Evolutionary conservation across 208 protist genomes (phyloP), one percentile per base, ranked within the genome.

Genomic region (Trypanosoma caninum): DNA sequence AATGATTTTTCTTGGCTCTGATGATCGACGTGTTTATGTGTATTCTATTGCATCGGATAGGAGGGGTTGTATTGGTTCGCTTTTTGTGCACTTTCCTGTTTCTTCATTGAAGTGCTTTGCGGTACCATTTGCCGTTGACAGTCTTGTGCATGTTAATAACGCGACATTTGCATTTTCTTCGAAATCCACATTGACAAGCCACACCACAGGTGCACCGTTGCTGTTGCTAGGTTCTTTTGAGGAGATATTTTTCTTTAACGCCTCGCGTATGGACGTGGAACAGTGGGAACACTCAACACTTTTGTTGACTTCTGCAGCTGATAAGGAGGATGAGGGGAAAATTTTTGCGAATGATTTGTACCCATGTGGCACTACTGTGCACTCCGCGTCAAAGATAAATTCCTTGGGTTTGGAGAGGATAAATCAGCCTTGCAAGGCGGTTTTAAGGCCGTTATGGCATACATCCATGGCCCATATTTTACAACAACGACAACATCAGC

Each of bases 21-120:
- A 76, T 30, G 87, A 96, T 59, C 55, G 80, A 3, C 83, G 78
- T 16, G 65, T 96, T 37, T 96, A 96, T 64, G 78, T 84, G 0
- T 96, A 96, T 66, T 74, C 72, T 18, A 28, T 92, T 35, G 23
- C 40, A 20, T 3, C n/a, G 10, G 66, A 23, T 16, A 82, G 89
- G n/a, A n/a, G n/a, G 0, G 61, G 48, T 20, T 90, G 84, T 56
- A 56, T 92, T 46, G 60, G 82, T 7, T 88, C 80, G 14, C 48
- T 95, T 40, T 93, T 88, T 59, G 35, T 89, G 52, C 80, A 95
- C 35, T 46, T 79, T 57, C 83, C 81, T 33, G 76, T 95, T 14
- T 86, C 82, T 0, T 88, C 80, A 10, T 60, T 95, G 30, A 84
- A 76, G 48, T 76, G 68, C 28, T 91, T 91, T 55, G 59, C 76